Base-by-base conservation (phyloP, 495 filamentous ascomycete species). In the Margaritispora aquatica region DNA sequence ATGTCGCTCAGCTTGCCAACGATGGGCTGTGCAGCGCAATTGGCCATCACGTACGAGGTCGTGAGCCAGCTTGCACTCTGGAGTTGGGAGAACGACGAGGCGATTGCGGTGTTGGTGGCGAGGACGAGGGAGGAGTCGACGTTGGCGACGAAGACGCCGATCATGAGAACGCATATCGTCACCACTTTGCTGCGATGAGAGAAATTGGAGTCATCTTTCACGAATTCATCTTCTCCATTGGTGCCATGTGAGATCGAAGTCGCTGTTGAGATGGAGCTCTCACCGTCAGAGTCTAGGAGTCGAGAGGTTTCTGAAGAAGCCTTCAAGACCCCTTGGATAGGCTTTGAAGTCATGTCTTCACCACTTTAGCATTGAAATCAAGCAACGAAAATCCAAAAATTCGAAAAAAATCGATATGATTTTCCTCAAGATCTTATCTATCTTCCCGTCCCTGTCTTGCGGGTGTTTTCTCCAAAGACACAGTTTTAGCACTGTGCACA, bases 61-160 rank as follows among this genome's bases (percentile, higher is more conserved):
- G 86, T 80, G n/a, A 90, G 66, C 87, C 86, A 90, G 55, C 74
- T 83, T 1, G 82, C 84, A 59, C 81, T 74, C 8, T 74, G 74
- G 10, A 88, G 65, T 27, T 73, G 74, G 59, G 82, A 72, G 69
- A 89, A 88, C 57, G 88, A 81, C 31, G 87, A 90, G 0, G 86
- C 81, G 31, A 90, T 84, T 34, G 69, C 73, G 8, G 77, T 77
- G 34, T 85, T 78, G 0, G 84, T 83, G 0, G 86, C 84, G 52
- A 89, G 71, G 0, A 89, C 74, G 0, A 90, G 74, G 0, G 83
- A 84, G 0, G 70, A 69, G 66, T 90, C 87, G 21, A 81, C 76
- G 61, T 84, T 81, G 15, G 78, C 80, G 20, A 87, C 79, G 52
- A 89, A 87, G 46, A 86, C 83, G 13, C 84, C 86, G 11, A 54